Evolutionary conservation across 805 yeast species (phyloP).

Genomic region (Pichia cabralensis): DNA sequence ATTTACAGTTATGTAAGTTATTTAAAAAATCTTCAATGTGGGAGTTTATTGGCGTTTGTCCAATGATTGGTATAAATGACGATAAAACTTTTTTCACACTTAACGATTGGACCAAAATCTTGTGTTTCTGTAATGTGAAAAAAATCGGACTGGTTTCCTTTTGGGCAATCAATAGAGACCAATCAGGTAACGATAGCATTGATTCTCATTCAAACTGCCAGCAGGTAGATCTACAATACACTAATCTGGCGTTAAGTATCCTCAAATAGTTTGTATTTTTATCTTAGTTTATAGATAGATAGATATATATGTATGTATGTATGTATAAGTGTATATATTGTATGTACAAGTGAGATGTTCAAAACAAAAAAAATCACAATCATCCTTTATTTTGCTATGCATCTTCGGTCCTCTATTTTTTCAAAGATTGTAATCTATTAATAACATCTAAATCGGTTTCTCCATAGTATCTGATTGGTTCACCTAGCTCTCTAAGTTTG

Average conservation of each 20-base stretch:
- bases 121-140: slow-evolving; percentile 12
- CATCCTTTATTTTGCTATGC: no score
- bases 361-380: no score
- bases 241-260: slow-evolving; percentile 10
- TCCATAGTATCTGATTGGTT: slow-evolving; percentile 17
- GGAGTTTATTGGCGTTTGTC: slow-evolving; percentile 22
- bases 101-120: slow-evolving; percentile 17
- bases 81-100: slow-evolving; percentile 18
- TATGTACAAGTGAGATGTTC: no score
- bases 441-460: slow-evolving; percentile 17
- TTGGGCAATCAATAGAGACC: slow-evolving; percentile 28
- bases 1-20: slow-evolving; percentile 10
- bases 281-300: no score
- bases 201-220: slow-evolving; percentile 19
- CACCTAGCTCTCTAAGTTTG: slow-evolving; percentile 12
- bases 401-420: slow-evolving; percentile 5
- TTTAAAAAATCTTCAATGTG: slow-evolving; percentile 10
- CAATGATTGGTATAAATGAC: slow-evolving; percentile 27
- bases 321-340: no score
- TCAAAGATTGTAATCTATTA: slow-evolving; percentile 10
- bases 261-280: no score
- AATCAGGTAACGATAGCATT: slow-evolving; percentile 8
- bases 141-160: slow-evolving; percentile 20
- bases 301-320: no score
- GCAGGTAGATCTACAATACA: slow-evolving; percentile 14